Percentiles rank a stretch among this genome's conserved stretches.
Evolutionary conservation across 1,139 yeast species (phyloP).

Genomic region (Saccharomycopsis hybrid): DNA sequence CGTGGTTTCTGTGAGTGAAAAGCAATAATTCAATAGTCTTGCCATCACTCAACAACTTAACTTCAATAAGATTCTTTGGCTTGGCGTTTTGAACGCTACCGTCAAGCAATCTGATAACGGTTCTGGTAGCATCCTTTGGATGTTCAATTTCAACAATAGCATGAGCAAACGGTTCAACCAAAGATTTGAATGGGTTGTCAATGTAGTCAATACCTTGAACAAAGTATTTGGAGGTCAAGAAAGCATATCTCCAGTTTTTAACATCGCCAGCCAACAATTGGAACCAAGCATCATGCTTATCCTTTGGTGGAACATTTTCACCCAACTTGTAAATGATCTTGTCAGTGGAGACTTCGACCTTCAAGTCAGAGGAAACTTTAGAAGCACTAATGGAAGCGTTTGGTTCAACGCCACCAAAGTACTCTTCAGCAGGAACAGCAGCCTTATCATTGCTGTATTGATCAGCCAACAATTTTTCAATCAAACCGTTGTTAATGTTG

Average conservation of each 20-base stretch:
- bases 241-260: constrained; percentile 88
- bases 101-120: constrained; percentile 62
- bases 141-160: constrained; percentile 58
- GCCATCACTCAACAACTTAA: constrained; percentile 42
- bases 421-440: constrained; percentile 79
- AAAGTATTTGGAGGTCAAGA: constrained; percentile 69
- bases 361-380: constrained; percentile 25
- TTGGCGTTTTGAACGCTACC: constrained; percentile 35
- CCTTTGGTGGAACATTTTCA: constrained; percentile 29
- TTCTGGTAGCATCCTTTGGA: constrained; percentile 44
- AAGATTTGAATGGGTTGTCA: constrained; percentile 70
- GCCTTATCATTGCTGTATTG: constrained; percentile 64
- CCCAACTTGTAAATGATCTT: constrained; percentile 30
- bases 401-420: constrained; percentile 67
- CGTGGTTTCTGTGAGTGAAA: constrained; percentile 87
- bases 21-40: constrained; percentile 59
- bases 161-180: constrained; percentile 68
- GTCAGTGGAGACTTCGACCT: constrained; percentile 28
- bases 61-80: constrained; percentile 50
- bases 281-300: constrained; percentile 61
- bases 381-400: constrained; percentile 30
- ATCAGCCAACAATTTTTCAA: constrained; percentile 59
- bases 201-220: constrained; percentile 82
- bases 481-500: constrained; percentile 84
- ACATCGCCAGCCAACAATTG: constrained; percentile 70